Evolutionary conservation across 176 grass and related monocot genomes (phyloP).

Genomic region (Oryza australiensis): DNA sequence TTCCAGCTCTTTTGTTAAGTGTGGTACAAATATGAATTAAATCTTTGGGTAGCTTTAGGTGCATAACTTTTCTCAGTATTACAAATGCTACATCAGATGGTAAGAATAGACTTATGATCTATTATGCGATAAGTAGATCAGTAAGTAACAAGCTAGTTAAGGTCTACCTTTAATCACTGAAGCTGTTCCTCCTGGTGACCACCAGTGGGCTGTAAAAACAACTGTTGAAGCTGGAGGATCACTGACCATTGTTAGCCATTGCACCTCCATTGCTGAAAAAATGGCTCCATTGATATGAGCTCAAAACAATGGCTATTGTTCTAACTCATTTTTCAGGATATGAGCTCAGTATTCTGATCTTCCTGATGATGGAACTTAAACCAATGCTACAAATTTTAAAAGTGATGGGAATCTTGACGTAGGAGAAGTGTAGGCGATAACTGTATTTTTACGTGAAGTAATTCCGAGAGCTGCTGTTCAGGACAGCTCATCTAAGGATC

Average conservation of each 20-base stretch:
- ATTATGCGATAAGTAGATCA: not conserved
- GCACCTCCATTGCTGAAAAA: constrained; percentile 9
- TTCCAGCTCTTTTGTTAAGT: not conserved
- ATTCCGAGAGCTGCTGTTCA: constrained; percentile 18
- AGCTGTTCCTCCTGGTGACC: constrained; percentile 21
- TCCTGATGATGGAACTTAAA: constrained; percentile 14
- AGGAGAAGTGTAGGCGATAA: not conserved
- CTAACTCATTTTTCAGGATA: constrained; percentile 7
- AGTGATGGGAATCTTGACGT: not conserved
- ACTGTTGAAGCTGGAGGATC: constrained; percentile 14
- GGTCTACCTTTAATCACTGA: constrained; percentile 3
- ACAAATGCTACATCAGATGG: not conserved
- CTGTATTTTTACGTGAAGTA: not conserved
- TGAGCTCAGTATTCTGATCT: not conserved
- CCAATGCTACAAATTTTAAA: constrained; percentile 7
- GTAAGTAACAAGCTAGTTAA: not conserved
- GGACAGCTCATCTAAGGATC: constrained; percentile 35
- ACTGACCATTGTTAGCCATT: not conserved
- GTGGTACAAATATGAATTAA: not conserved
- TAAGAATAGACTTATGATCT: not conserved
- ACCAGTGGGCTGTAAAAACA: constrained; percentile 1
- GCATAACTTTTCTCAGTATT: not conserved
- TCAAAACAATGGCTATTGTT: not conserved
- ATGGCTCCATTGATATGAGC: not conserved
- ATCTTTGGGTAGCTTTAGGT: not conserved